phyloP scores from a whole-genome alignment of 768 basidiomycete species.

The Saitozyma sp. region DNA sequence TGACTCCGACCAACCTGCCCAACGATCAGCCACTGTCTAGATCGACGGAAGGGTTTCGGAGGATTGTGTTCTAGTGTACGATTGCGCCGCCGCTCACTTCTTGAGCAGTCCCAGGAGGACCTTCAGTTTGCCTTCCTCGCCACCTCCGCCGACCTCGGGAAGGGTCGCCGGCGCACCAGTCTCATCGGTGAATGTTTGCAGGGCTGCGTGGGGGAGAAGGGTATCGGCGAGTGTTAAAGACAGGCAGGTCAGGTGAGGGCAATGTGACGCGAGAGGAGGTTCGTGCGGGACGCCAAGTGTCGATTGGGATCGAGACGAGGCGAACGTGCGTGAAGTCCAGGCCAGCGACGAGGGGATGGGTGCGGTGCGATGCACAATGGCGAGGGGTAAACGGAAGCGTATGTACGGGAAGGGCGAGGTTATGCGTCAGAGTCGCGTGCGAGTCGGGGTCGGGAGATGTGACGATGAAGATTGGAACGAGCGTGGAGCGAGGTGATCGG shows the following conservation, averaged over 20 bases:
- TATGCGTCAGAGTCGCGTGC: too few relatives aligned
- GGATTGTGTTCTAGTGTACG: too few relatives aligned
- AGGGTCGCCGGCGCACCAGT: constrained; percentile 43
- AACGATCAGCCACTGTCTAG: background rate
- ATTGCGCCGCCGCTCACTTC: constrained; percentile 58
- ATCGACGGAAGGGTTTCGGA: background rate
- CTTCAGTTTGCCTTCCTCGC: constrained; percentile 89
- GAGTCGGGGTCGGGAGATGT: too few relatives aligned
- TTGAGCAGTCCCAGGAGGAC: constrained; percentile 90
- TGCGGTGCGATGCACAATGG: too few relatives aligned
- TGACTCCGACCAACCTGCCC: constrained; percentile 68
- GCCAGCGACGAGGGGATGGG: background rate
- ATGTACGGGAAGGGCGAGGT: too few relatives aligned
- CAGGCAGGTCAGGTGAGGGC: background rate
- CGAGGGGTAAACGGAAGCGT: too few relatives aligned
- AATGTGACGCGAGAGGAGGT: background rate
- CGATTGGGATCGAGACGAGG: background rate
- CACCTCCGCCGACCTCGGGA: constrained; percentile 47
- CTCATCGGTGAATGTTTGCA: constrained; percentile 43
- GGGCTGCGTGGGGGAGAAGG: constrained; percentile 13
- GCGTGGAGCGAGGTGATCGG: too few relatives aligned
- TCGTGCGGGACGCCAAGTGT: background rate
- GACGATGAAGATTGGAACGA: too few relatives aligned
- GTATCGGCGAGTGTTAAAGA: constrained; percentile 4
- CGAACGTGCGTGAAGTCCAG: background rate